These are phyloP conservation scores for Clitopilus passeckerianus DNA, from an alignment of 768 basidiomycete genomes.

Conservation along the genomic window DNA sequence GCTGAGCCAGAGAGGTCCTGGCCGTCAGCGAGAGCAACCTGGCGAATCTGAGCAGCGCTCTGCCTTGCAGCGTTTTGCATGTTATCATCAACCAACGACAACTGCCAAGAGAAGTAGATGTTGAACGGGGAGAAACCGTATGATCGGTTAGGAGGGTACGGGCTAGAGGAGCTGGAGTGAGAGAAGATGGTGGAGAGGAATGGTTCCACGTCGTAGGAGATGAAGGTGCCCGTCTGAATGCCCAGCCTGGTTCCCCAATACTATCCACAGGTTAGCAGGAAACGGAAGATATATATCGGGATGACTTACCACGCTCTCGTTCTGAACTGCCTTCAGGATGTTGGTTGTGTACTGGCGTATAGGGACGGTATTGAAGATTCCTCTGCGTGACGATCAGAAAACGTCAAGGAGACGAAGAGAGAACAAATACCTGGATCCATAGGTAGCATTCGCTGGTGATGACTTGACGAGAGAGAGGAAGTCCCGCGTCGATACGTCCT, in stretches of 20 bases:
- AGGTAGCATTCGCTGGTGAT: slow-evolving; percentile 28
- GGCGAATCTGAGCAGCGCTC: slow-evolving; percentile 32
- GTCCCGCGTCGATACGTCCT: slow-evolving; percentile 33
- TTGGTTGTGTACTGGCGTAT: slow-evolving; percentile 26
- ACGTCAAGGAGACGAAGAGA: slow-evolving; percentile 6
- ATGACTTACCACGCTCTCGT: slow-evolving; percentile 34
- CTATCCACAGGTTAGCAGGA: slow-evolving; percentile 16
- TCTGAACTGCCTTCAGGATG: slow-evolving; percentile 34
- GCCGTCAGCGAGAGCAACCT: slow-evolving; percentile 33
- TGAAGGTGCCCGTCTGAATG: slow-evolving; percentile 21
- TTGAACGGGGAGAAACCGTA: slow-evolving; percentile 38
- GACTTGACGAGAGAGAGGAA: slow-evolving; percentile 35
- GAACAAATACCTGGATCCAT: slow-evolving; percentile 15
- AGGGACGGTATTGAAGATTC: slow-evolving; percentile 37
- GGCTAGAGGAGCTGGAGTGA: slow-evolving; percentile 28
- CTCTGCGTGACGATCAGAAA: slow-evolving; percentile 11
- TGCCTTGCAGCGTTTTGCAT: slow-evolving; percentile 33
- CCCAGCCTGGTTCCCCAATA: slow-evolving; percentile 36
- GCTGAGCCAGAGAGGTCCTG: slow-evolving; percentile 29
- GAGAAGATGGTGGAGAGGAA: slow-evolving; percentile 37
- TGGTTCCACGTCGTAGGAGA: slow-evolving; percentile 48
- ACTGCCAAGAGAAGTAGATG: slow-evolving; percentile 40
- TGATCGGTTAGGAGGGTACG: slow-evolving; percentile 41
- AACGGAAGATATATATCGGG: neutral
- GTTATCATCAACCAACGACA: slow-evolving; percentile 26